Percentiles rank a stretch among this genome's conserved stretches.
These are phyloP conservation scores for Ilex aquifolium DNA, from an alignment of 257 asterid species.

Conservation along the genomic window DNA sequence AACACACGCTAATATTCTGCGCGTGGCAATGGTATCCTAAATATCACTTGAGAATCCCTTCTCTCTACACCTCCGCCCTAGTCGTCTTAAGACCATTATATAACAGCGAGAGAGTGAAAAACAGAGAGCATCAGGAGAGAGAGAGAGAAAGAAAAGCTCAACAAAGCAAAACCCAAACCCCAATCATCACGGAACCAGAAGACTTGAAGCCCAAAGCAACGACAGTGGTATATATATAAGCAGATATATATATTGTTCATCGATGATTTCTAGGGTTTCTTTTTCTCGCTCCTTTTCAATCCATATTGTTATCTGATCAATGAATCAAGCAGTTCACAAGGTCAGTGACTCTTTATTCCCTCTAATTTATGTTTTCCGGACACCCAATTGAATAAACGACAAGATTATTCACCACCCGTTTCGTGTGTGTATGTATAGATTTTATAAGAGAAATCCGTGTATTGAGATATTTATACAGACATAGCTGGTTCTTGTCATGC, in stretches of 20 bases:
- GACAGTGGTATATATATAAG: background rate
- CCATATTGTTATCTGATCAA: slow-evolving; percentile 33
- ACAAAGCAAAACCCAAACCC: background rate
- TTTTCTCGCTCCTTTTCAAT: slow-evolving; percentile 18
- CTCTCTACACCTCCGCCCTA: background rate
- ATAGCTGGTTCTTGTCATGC: slow-evolving; percentile 52
- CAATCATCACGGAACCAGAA: background rate
- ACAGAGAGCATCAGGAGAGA: background rate
- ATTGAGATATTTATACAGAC: slow-evolving; percentile 10
- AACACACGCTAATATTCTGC: too few species aligned
- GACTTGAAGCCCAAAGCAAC: background rate
- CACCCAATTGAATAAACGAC: slow-evolving; percentile 8
- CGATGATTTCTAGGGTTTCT: slow-evolving; percentile 32
- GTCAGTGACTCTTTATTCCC: slow-evolving; percentile 38
- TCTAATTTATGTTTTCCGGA: slow-evolving; percentile 14
- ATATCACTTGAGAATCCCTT: background rate
- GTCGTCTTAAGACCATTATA: background rate
- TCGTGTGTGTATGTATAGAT: slow-evolving; percentile 5
- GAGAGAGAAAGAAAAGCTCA: background rate
- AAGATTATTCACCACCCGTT: slow-evolving; percentile 8
- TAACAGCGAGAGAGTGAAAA: background rate
- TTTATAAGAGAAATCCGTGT: background rate
- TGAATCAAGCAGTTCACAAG: slow-evolving; percentile 20
- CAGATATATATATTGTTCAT: background rate
- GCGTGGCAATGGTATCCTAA: too few species aligned